Conservation (phyloP, 345 rosid species). For the Pugionium dolabratum region DNA sequence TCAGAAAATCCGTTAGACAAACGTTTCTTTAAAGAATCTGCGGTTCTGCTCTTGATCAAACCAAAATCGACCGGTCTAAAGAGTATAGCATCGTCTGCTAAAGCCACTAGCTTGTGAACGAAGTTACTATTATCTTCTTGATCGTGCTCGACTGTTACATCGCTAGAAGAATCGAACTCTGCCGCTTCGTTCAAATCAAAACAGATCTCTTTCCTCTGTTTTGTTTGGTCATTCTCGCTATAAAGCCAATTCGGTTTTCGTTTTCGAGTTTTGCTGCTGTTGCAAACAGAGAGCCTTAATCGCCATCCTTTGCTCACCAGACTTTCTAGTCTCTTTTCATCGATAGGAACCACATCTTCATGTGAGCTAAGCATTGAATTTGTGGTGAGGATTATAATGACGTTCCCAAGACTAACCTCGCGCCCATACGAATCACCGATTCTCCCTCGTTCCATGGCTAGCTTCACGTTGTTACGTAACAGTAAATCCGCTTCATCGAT, state of each 20-base stretch:
- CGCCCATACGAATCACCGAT: slow-evolving; percentile 89
- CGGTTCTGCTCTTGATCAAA: slow-evolving; percentile 45
- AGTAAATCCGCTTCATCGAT: slow-evolving; percentile 79
- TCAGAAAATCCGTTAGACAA: slow-evolving; percentile 45
- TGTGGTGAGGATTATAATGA: slow-evolving; percentile 77
- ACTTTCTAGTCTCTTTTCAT: slow-evolving; percentile 63
- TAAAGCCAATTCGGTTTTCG: slow-evolving; percentile 74
- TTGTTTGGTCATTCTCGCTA: slow-evolving; percentile 50
- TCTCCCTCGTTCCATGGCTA: slow-evolving; percentile 91
- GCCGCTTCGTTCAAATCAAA: slow-evolving; percentile 86
- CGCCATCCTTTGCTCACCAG: slow-evolving; percentile 69
- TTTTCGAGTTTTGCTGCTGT: slow-evolving; percentile 52
- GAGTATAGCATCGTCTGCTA: slow-evolving; percentile 58
- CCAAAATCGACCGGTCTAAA: slow-evolving; percentile 77
- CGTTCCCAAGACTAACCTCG: slow-evolving; percentile 87
- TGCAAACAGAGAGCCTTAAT: slow-evolving; percentile 58
- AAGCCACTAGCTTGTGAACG: slow-evolving; percentile 50
- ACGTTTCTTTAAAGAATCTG: slow-evolving; percentile 50
- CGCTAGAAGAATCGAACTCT: slow-evolving; percentile 69
- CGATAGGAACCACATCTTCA: slow-evolving; percentile 47
- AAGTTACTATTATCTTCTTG: slow-evolving; percentile 54
- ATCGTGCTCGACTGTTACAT: slow-evolving; percentile 77
- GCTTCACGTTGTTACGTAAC: slow-evolving; percentile 69
- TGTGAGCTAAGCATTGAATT: slow-evolving; percentile 50
- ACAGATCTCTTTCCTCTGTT: slow-evolving; percentile 66